Percentiles rank a stretch among this genome's conserved stretches.
phyloP scores from a whole-genome alignment of 1,139 yeast genomes.

The Suhomyces ambrosiae region DNA sequence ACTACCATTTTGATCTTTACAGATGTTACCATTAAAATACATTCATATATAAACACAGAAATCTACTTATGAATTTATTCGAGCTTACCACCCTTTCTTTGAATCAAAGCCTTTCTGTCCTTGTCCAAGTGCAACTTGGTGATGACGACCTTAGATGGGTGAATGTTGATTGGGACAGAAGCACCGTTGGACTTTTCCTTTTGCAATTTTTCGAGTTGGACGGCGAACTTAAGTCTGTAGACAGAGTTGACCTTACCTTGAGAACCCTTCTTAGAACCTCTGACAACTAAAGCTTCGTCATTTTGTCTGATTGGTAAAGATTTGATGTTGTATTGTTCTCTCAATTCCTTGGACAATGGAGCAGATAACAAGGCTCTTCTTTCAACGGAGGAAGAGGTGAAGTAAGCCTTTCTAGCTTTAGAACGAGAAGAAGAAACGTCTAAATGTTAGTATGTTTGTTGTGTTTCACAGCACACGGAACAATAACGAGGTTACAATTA shows the following conservation, averaged over 20 bases:
- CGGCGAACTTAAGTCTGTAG: slow-evolving; percentile 97
- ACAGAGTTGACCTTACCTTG: slow-evolving; percentile 98
- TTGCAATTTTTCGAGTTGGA: slow-evolving; percentile 96
- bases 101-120: slow-evolving; percentile 97
- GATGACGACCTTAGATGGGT: slow-evolving; percentile 98
- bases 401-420: slow-evolving; percentile 99
- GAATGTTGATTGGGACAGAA: slow-evolving; percentile 94
- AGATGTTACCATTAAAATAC: slow-evolving; percentile 14
- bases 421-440: slow-evolving; percentile 99
- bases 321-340: slow-evolving; percentile 95
- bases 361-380: slow-evolving; percentile 97
- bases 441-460: slow-evolving; percentile 41
- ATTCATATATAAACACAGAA: slow-evolving; percentile 24
- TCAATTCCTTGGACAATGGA: slow-evolving; percentile 98
- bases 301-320: slow-evolving; percentile 98
- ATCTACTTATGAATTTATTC: slow-evolving; percentile 24
- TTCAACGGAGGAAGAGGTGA: slow-evolving; percentile 95
- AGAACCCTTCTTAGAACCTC: slow-evolving; percentile 99
- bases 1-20: no score
- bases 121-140: slow-evolving; percentile 98
- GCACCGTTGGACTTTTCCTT: slow-evolving; percentile 99
- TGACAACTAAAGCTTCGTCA: slow-evolving; percentile 92
- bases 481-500: background rate
- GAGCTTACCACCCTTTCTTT: slow-evolving; percentile 80
- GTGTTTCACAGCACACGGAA: background rate